Base-by-base conservation (phyloP, 1,139 yeast species). In the Yamadazyma taylorii region DNA sequence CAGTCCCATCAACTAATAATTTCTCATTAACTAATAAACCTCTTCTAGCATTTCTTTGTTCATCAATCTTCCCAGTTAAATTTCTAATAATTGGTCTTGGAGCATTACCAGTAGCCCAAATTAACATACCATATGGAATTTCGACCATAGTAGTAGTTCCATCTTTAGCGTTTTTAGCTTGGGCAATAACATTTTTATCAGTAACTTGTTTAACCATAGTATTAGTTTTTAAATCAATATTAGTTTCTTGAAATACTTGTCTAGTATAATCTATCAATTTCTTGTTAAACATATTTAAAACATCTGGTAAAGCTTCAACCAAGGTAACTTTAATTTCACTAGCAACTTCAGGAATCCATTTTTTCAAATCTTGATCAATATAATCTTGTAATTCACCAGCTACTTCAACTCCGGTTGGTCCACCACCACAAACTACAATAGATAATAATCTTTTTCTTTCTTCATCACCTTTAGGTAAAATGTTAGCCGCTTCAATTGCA, bases 61-160 rank as follows among this genome's bases (percentile, higher is more conserved):
- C 90, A 34, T 85, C 87, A 50, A 90, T 69, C 64, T 78, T 76
- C 39, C 74, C 56, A 63, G 84, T 80, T 58, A 90, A 71, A 53
- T 79, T 78, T 45, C 79, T 74, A 41, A 85, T 76, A 45, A 90
- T 77, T 34, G 79, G 80, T 65, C 96, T 82, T 46, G 90, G 90
- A 44, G 94, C 92, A 63, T 88, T 89, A 67, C 97, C 97, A 36
- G 96, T 90, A 42, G 97, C 97, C 97, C 97, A 90, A 48, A 90
- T 92, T 52, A 90, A 75, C 56, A 87, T 71, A 56, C 97, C 97
- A 61, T 89, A 62, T 30, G 96, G 96, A 54, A 89, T 70, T 49
- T 79, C 83, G 34, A 76, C 66, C 38, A 69, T 64, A 50, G 75
- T 73, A 50, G 78, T 69, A 1, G 52, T 43, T 12, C 90, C 92